phyloP scores from a whole-genome alignment of 2,329 filamentous ascomycete species.

The Ambrosiella xylebori region DNA sequence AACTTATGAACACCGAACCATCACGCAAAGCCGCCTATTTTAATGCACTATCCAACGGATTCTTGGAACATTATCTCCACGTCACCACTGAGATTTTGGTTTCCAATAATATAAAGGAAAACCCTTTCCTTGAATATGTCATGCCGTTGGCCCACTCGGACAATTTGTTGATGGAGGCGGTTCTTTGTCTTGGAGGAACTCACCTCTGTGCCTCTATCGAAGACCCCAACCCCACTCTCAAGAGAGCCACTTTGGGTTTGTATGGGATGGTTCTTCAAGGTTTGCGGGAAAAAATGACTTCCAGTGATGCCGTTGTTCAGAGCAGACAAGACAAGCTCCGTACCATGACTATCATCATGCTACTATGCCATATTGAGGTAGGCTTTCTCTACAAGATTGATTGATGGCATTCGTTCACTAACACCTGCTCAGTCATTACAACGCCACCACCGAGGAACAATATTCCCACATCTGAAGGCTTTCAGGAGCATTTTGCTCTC shows the following conservation, averaged over 20 bases:
- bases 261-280: slow-evolving; percentile 10
- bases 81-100: slow-evolving; percentile 12
- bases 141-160: slow-evolving; percentile 12
- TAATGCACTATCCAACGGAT: slow-evolving; percentile 9
- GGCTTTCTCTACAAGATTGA: not conserved
- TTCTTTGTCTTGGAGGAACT: slow-evolving; percentile 11
- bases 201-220: slow-evolving; percentile 12
- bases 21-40: slow-evolving; percentile 7
- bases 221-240: slow-evolving; percentile 8
- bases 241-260: slow-evolving; percentile 7
- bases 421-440: slow-evolving; percentile 7
- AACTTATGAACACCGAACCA: not conserved
- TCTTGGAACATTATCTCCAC: slow-evolving; percentile 12
- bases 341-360: slow-evolving; percentile 12
- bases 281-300: slow-evolving; percentile 11
- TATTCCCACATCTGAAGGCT: slow-evolving; percentile 11
- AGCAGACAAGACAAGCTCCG: slow-evolving; percentile 9
- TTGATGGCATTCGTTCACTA: not conserved
- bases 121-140: slow-evolving; percentile 12
- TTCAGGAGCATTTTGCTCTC: slow-evolving; percentile 10
- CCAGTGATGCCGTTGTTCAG: not conserved
- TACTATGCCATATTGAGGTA: slow-evolving; percentile 12
- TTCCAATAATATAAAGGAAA: slow-evolving; percentile 11
- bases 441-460: slow-evolving; percentile 10
- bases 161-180: slow-evolving; percentile 11